Evolutionary conservation across 1,284 basidiomycete species (phyloP), one percentile per base, ranked within the genome.

Genomic region (Takashimella koratensis): DNA sequence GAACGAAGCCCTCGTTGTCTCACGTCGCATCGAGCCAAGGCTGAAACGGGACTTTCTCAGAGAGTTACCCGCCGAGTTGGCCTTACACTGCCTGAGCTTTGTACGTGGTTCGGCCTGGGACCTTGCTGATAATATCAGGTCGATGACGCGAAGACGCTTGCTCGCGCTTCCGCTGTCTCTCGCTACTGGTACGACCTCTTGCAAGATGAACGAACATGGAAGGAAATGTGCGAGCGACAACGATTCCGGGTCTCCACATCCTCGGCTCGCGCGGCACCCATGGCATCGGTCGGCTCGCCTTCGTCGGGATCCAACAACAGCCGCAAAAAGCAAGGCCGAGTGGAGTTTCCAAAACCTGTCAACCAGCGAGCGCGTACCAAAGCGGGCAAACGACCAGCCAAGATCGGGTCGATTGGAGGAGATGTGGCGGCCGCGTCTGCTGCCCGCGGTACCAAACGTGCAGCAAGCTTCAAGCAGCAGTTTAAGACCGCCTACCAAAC

Each of bases 171-270:
- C 42, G 80, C 82, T 46, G 94, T 97, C 23, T 88, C 85, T 62
- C 79, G 80, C 47, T 81, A 82, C 54, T 98, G 95, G 95, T 77
- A 83, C 43, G 78, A 76, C 10, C 81, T 98, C 3, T 80, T 88
- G n/a, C 79, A 82, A 52, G 92, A 95, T 67, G 91, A 96, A 62
- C 81, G 80, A 56, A 80, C 90, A 3, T 98, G 94, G 95, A 85
- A 84, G 71, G 72, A 81, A 21, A 84, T 96, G 84, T 92, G 88
- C 67, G 76, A 80, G 43, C 67, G 77, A 10, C 81, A 83, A 61
- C 81, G 80, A 3, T 87, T 85, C 66, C 63, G 59, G 8, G 8
- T 16, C 30, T 36, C 30, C 10, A 19, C 40, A 5, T 22, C 44
- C 30, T 36, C 30, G 8, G 30, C 30, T 16, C 30, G 30, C 8